These are phyloP conservation scores for Nemania serpens DNA, from an alignment of 2,329 filamentous ascomycete species.

Conservation along the genomic window DNA sequence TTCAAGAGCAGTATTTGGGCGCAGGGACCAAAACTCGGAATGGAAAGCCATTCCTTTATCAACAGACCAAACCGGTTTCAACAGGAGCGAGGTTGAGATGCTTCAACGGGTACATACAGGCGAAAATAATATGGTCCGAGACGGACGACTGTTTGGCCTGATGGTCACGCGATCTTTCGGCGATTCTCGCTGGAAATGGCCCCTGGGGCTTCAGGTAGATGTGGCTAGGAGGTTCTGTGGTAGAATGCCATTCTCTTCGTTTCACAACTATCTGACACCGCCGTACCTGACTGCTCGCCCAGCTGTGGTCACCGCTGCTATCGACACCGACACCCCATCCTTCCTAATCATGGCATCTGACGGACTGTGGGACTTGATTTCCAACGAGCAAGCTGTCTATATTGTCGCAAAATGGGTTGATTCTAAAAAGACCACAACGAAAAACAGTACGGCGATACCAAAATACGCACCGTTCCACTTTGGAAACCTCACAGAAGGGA, in stretches of 20 bases:
- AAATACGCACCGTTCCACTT: neutral
- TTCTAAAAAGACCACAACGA: neutral
- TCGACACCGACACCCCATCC: neutral
- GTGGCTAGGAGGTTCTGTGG: neutral
- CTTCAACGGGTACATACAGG: neutral
- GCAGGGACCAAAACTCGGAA: neutral
- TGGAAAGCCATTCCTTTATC: neutral
- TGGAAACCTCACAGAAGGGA: neutral
- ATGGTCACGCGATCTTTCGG: neutral
- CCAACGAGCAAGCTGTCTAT: neutral
- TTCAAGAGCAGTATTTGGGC: neutral
- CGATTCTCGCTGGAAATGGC: neutral
- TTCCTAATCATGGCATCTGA: neutral
- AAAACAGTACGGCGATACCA: neutral
- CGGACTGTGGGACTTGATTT: neutral
- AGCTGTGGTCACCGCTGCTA: neutral
- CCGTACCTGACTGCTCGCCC: constrained; percentile 6
- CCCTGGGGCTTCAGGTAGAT: neutral
- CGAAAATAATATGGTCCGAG: neutral
- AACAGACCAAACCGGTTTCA: neutral
- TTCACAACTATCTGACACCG: neutral
- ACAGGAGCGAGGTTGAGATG: neutral
- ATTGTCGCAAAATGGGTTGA: neutral
- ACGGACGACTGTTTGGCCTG: neutral
- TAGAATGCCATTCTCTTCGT: neutral